Base-by-base conservation (phyloP, 2,329 filamentous ascomycete genomes). In the Talaromyces funiculosus region DNA sequence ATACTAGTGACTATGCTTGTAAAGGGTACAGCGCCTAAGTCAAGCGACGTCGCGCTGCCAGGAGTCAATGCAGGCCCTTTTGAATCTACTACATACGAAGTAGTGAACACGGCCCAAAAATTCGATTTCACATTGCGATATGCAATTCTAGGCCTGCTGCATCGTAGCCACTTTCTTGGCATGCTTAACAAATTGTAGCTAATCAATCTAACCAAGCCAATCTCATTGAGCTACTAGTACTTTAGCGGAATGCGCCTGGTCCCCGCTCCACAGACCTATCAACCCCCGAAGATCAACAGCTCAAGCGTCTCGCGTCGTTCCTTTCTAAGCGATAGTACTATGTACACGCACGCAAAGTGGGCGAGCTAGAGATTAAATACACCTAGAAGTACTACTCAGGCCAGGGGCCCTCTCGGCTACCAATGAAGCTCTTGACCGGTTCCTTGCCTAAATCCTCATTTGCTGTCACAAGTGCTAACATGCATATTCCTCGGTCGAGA, bases 321-420 rank as follows among this genome's bases (percentile, higher is more conserved):
- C 53, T 26, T 38, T 18, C 24, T 31, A 49, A 4, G 45, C n/a
- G 12, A 45, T 47, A 7, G 24, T 47, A 43, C 24, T 20, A 10
- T 35, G 40, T 37, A 42, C 37, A 18, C 37, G 35, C 53, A 26
- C 16, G 42, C 31, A 37, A 47, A 47, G 42, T 49, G 42, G 55
- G 24, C 22, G 40, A 26, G 10, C 29, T 14, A 40, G 56, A 38
- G n/a, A 38, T 38, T 38, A 43, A 35, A 58, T 61, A 53, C 59
- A 53, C n/a, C n/a, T n/a, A n/a, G n/a, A n/a, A 51, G 10, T 51
- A 26, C 55, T 58, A n/a, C n/a, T n/a, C n/a, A n/a, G 51, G 22
- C 54, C 16, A 49, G 60, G 60, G 38, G 45, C 51, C 22, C 42
- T 38, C 54, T 54, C 55, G 60, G 60, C 42, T 61, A 61, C 43